These are phyloP conservation scores for Corymbia citriodora DNA, from an alignment of 441 rosid genomes.

Conservation along the genomic window DNA sequence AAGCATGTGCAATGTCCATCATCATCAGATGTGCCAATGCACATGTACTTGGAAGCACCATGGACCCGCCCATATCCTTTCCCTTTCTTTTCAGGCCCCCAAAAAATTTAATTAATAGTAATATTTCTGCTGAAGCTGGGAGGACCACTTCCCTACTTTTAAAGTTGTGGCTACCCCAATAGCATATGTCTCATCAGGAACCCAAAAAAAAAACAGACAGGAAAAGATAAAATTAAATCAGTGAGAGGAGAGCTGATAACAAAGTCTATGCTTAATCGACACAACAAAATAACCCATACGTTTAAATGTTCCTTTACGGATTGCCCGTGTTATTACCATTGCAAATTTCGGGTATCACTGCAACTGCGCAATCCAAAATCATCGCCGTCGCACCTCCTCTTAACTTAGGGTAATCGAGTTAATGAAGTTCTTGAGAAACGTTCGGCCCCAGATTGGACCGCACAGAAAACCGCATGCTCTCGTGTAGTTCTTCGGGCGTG, in stretches of 20 bases:
- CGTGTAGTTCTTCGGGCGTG: neutral
- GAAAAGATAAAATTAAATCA: neutral
- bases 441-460: neutral
- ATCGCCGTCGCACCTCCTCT: neutral
- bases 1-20: neutral
- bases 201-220: neutral
- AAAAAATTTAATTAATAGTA: neutral
- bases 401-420: neutral
- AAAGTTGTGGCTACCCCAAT: neutral
- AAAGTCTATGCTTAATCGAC: neutral
- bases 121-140: neutral
- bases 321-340: neutral
- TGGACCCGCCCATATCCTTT: neutral
- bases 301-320: neutral
- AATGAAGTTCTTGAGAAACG: neutral
- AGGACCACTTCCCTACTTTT: neutral
- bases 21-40: neutral
- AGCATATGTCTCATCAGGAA: neutral
- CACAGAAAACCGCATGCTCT: neutral
- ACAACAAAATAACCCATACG: neutral
- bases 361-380: neutral
- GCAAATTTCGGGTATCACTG: neutral
- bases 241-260: neutral
- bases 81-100: neutral
- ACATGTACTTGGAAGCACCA: neutral